A percentile compares a stretch with the other conserved stretches of the same genome.
Evolutionary conservation across 495 filamentous ascomycete genomes (phyloP).

Genomic region (Penicillium flavigenum): DNA sequence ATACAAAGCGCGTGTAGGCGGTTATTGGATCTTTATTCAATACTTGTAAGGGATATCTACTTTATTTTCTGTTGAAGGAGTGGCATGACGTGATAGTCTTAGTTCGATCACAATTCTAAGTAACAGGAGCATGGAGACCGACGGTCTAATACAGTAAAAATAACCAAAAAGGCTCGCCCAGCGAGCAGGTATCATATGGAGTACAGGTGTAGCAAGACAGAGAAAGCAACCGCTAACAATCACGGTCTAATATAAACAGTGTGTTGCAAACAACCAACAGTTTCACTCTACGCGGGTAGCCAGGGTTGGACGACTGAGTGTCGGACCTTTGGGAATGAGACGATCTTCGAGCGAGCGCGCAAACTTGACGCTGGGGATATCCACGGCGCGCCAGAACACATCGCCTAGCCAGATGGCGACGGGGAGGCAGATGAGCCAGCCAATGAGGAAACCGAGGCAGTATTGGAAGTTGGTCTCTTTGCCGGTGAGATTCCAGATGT

Average conservation of each 20-base stretch:
- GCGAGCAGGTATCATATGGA: slow-evolving; percentile 8
- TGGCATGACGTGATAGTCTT: neutral
- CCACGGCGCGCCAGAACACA: slow-evolving; percentile 58
- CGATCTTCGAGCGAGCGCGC: slow-evolving; percentile 53
- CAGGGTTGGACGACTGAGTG: slow-evolving; percentile 7
- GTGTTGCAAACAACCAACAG: neutral
- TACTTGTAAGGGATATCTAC: neutral
- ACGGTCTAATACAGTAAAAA: neutral
- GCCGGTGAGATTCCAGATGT: slow-evolving; percentile 55
- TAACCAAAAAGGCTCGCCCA: slow-evolving; percentile 6
- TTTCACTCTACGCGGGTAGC: slow-evolving; percentile 12
- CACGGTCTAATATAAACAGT: neutral
- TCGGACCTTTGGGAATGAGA: slow-evolving; percentile 27
- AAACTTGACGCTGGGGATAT: slow-evolving; percentile 57
- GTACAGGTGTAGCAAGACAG: neutral
- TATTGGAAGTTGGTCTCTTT: slow-evolving; percentile 52
- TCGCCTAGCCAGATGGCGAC: slow-evolving; percentile 58
- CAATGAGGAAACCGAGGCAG: slow-evolving; percentile 51
- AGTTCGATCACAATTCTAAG: neutral
- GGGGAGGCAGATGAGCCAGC: slow-evolving; percentile 50
- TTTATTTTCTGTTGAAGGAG: neutral
- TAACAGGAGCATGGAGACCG: neutral
- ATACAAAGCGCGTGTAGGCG: neutral
- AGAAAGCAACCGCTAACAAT: neutral
- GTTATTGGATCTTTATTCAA: too few relatives aligned